Base-by-base conservation (phyloP, 129 eudicot species). In the Calendula officinalis region DNA sequence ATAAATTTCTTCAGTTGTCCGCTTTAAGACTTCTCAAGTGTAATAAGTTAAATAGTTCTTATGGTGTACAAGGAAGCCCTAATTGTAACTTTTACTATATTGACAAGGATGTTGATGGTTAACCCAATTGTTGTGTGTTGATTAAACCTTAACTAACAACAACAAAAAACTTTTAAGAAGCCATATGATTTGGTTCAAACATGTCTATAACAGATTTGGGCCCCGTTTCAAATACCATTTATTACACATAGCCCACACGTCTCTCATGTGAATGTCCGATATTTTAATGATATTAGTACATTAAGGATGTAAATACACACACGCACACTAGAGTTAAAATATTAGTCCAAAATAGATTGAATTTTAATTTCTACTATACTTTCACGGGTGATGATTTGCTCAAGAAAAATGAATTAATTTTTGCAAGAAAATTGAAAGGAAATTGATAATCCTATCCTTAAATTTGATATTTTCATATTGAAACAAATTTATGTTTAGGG, bases 161-260 rank as follows among this genome's bases (percentile, higher is more conserved):
- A 70, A 59, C 51, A 73, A 57, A 67, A 38, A 66, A 39, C 54
- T 15, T 36, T 51, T 65, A 73, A 45, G 62, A 16, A 58, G 38
- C 66, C 71, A 65, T 73, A 65, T 65, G 67, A 47, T 38, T 56
- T 56, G 66, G 72, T 64, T 73, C 13, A 56, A 57, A 73, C 78
- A 73, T 73, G 78, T 65, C 74, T 41, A 48, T 58, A 16, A 68
- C 74, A 69, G 57, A 45, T 65, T 56, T 64, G 72, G 78, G 60
- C 67, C 78, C 52, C 46, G 37, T 56, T 63, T 54, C 71, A 63
- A 43, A 8, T 14, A 32, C 30, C 73, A 43, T 68, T 68, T 33
- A 68, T 5, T 68, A 37, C 36, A 68, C 44, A 42, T 56, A 68
- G 73, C 56, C 64, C 64, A 56, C 55, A 58, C 56, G 16, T 27